Evolutionary conservation across 2,329 filamentous ascomycete species (phyloP).

Genomic region (Malbranchea zuffiana): DNA sequence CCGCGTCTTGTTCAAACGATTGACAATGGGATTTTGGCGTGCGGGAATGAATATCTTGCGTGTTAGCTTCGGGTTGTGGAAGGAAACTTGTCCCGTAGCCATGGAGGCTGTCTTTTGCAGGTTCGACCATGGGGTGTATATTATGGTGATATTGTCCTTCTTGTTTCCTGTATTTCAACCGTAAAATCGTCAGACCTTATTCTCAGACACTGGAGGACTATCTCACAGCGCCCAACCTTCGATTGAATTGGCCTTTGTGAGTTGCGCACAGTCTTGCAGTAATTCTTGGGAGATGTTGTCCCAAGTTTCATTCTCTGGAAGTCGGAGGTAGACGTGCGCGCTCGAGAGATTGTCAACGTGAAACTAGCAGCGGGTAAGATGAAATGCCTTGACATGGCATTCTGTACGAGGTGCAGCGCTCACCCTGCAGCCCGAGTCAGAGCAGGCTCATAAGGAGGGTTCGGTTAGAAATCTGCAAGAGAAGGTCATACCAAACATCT

Average conservation of each 20-base stretch:
- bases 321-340: conserved; percentile 88
- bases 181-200: background rate
- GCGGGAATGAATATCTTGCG: conserved; percentile 68
- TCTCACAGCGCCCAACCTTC: conserved; percentile 52
- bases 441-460: background rate
- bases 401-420: conserved; percentile 13
- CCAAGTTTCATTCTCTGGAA: conserved; percentile 70
- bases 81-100: conserved; percentile 88
- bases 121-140: conserved; percentile 97
- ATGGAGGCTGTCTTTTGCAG: conserved; percentile 91
- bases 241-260: conserved; percentile 98
- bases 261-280: conserved; percentile 79
- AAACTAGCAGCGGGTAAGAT: conserved; percentile 47
- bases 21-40: conserved; percentile 83
- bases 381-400: background rate
- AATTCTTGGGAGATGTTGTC: conserved; percentile 65
- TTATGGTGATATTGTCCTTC: conserved; percentile 91
- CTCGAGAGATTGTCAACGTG: conserved; percentile 96
- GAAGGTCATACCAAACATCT: conserved; percentile 70
- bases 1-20: conserved; percentile 95
- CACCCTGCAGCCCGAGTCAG: conserved; percentile 21
- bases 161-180: conserved; percentile 62
- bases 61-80: conserved; percentile 76
- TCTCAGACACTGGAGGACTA: background rate
- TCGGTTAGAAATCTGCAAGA: conserved; percentile 1